Evolutionary conservation across 129 eudicot genomes (phyloP), one percentile per base, ranked within the genome.

Genomic region (Chrysanthemum seticuspe): DNA sequence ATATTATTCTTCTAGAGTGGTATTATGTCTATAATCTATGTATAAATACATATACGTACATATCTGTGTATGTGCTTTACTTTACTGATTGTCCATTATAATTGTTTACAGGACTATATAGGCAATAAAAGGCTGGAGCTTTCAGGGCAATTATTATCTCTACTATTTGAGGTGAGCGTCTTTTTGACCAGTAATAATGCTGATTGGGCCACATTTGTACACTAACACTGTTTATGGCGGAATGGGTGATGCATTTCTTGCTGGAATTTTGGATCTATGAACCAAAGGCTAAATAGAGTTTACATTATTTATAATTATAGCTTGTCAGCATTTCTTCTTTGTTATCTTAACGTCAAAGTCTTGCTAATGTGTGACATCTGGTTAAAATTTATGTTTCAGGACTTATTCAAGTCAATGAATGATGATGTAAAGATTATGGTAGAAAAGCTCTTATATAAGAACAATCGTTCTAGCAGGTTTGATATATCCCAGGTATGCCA

Each of bases 101-200:
- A 74, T 74, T 64, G 77, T 74, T 78, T 82, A 52, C 55, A 92
- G 98, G 98, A 93, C 79, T 93, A 94, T 79, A 87, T 90, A 62
- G 98, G 98, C 70, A 94, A 94, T 83, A 94, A 94, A 75, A 78
- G 98, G 63, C 73, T 94, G 78, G 97, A 94, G 76, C 88, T 94
- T 69, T 90, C 98, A 29, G 98, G 98, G 73, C 93, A 87, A 71
- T 67, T 90, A 52, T 53, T 94, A 62, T 73, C 98, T 72, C 69
- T 94, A 76, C 93, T 94, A 40, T 94, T 94, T 85, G 98, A 94
- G 98, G 98, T 92, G 81, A 40, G 51, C 68, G 12, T 48, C 53
- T 61, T 40, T 74, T 65, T 65, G 21, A 18, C 49, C 55, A 19
- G 40, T 66, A 64, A 34, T 16, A 15, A 36, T 44, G 73, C 62